Evolutionary conservation across 306 rosid genomes (phyloP), one percentile per base, ranked within the genome.

Genomic region (Cucumis melo): DNA sequence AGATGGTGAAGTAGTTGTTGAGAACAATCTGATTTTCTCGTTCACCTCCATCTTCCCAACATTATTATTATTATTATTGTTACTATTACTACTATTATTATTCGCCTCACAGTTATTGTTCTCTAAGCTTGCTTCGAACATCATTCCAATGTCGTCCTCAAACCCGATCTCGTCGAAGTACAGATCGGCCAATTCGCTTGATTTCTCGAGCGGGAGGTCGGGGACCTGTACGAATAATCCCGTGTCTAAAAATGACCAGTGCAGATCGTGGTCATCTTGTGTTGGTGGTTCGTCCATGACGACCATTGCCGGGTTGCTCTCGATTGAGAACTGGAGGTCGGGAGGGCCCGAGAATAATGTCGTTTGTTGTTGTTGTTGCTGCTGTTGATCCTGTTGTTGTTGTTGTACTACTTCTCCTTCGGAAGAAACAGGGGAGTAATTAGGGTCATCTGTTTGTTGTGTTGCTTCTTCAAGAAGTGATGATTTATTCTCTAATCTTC

Each of bases 121-220:
- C 20, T 78, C 79, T 2, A 84, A 80, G 8, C 78, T 86, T 17
- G 82, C 64, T 48, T 78, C 89, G 27, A 90, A 88, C 41, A 87
- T 79, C 46, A 84, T 41, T 46, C 88, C 88, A 32, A 91, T 87
- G 77, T 88, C 84, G 1, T 91, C 98, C 63, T 87, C 97, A 15
- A 90, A 91, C 4, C 79, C 81, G 14, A 76, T 36, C 61, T 78
- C 87, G 3, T 82, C 88, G 38, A 91, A 90, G 59, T 88, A 80
- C 8, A 72, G 46, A 51, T 82, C 83, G 1, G 70, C 67, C 0
- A 91, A 39, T 56, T 84, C 88, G 1, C 59, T 82, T 0, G 76
- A 73, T 48, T 86, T 72, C 42, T 81, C 82, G 5, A 86, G 23
- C 3, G 84, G 73, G 20, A 85, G 74, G 58, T 83, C 80, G 0